A percentile compares a stretch with the other conserved stretches of the same genome.
Conservation (phyloP, 2,329 filamentous ascomycete species). For the Cladosporium austrohemisphaericum region DNA sequence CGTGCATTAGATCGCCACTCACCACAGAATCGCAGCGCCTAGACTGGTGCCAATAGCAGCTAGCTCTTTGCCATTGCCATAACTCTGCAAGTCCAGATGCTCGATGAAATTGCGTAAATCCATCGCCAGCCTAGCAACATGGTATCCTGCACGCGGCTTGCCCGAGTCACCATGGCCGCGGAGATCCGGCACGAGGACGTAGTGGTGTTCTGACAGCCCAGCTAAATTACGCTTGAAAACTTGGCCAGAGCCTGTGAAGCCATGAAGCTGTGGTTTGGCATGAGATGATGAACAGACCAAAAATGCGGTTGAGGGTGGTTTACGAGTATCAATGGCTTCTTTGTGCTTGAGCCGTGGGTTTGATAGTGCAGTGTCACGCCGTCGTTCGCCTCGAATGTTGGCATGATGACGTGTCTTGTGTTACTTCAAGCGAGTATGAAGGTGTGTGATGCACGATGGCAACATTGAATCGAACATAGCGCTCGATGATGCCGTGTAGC, state of each 20-base stretch:
- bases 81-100: not conserved
- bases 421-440: too few species aligned
- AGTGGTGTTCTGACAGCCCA: not conserved
- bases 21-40: slow-evolving; percentile 11
- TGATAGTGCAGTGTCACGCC: slow-evolving; percentile 2
- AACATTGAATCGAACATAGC: too few species aligned
- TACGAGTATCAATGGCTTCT: slow-evolving; percentile 11
- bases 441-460: too few species aligned
- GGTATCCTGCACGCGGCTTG: slow-evolving; percentile 4
- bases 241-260: slow-evolving; percentile 11
- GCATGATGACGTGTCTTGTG: too few species aligned
- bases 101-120: slow-evolving; percentile 8
- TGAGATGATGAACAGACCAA: not conserved
- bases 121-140: slow-evolving; percentile 7
- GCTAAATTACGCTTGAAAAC: slow-evolving; percentile 11
- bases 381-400: slow-evolving; percentile 6
- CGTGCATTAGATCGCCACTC: not conserved
- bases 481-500: too few species aligned
- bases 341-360: not conserved
- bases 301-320: not conserved
- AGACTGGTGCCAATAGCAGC: slow-evolving; percentile 1
- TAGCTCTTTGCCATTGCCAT: not conserved
- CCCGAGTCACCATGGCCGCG: slow-evolving; percentile 9
- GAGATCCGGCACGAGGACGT: slow-evolving; percentile 7
- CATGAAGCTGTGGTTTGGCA: not conserved